These are phyloP conservation scores for Aspergillus steynii DNA, from an alignment of 495 filamentous ascomycete species.

Conservation along the genomic window DNA sequence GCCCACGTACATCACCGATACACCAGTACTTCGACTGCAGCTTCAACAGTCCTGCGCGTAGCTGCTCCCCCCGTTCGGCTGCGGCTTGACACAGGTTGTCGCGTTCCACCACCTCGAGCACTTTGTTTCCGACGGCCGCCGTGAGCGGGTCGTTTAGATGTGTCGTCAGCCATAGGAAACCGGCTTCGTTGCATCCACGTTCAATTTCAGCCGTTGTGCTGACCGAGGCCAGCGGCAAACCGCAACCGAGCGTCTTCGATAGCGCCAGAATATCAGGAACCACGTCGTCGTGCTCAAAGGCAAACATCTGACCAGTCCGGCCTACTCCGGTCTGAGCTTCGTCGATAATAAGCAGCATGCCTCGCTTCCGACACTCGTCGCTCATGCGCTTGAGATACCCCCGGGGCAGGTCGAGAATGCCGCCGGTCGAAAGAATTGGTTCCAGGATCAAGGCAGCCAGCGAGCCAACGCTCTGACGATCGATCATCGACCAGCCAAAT, in stretches of 20 bases:
- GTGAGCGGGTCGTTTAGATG: conserved; percentile 57
- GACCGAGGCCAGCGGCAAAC: conserved; percentile 52
- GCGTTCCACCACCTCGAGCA: conserved; percentile 54
- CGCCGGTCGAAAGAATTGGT: conserved; percentile 52
- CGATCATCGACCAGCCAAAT: conserved; percentile 53
- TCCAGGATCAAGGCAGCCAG: conserved; percentile 57
- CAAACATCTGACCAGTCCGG: conserved; percentile 51
- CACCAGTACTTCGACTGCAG: conserved; percentile 50
- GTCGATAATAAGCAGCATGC: conserved; percentile 56
- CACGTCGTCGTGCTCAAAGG: conserved; percentile 47
- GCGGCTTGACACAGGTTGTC: conserved; percentile 47
- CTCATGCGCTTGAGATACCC: conserved; percentile 50
- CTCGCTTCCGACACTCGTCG: conserved; percentile 47
- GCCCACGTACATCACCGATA: conserved; percentile 57
- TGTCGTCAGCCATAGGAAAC: conserved; percentile 34
- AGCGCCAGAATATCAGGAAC: conserved; percentile 55
- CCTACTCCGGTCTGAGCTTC: conserved; percentile 58
- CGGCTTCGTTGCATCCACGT: conserved; percentile 28
- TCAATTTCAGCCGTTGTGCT: conserved; percentile 51
- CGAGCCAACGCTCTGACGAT: conserved; percentile 52
- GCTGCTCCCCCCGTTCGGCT: conserved; percentile 35
- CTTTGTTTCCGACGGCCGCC: conserved; percentile 55
- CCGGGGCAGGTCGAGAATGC: conserved; percentile 44
- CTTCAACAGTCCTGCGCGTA: conserved; percentile 41
- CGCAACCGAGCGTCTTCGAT: conserved; percentile 56